Conservation (phyloP, 805 yeast species). For the Nakazawaea laoshanensis region DNA sequence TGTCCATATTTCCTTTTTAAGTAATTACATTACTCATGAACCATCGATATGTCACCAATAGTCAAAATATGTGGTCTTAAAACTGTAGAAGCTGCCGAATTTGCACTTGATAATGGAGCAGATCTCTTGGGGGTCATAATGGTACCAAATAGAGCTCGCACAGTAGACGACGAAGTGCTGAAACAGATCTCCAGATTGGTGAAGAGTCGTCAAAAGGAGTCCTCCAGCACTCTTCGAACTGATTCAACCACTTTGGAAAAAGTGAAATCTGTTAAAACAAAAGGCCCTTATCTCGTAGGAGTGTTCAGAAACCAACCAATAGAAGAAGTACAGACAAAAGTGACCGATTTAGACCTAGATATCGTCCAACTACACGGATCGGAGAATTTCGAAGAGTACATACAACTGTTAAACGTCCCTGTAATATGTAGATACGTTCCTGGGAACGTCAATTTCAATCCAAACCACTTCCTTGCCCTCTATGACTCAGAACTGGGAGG, state of each 20-base stretch:
- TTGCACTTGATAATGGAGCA: constrained; percentile 67
- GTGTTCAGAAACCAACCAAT: constrained; percentile 80
- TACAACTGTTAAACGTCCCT: constrained; percentile 34
- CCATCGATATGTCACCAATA: too few relatives aligned
- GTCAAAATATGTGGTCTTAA: constrained; percentile 84
- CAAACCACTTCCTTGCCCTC: constrained; percentile 47
- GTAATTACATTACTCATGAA: too few relatives aligned
- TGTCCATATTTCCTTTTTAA: too few relatives aligned
- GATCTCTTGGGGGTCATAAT: constrained; percentile 76
- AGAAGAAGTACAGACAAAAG: constrained; percentile 44
- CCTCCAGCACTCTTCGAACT: too few relatives aligned
- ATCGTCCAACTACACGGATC: constrained; percentile 86
- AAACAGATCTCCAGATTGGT: constrained; percentile 31
- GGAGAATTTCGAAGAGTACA: constrained; percentile 43
- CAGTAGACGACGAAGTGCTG: constrained; percentile 45
- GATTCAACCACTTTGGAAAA: constrained; percentile 22
- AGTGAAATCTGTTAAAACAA: constrained; percentile 20
- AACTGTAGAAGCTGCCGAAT: constrained; percentile 56
- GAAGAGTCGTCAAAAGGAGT: constrained; percentile 15
- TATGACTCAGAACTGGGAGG: constrained; percentile 91
- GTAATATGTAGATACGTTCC: constrained; percentile 72
- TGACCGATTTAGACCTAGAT: constrained; percentile 47
- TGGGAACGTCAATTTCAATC: not conserved
- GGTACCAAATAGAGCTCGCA: constrained; percentile 76
- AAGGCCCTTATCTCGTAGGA: constrained; percentile 75